Conservation (phyloP, 192 early-diverging fungal genomes). For the Coemansia sp. region DNA sequence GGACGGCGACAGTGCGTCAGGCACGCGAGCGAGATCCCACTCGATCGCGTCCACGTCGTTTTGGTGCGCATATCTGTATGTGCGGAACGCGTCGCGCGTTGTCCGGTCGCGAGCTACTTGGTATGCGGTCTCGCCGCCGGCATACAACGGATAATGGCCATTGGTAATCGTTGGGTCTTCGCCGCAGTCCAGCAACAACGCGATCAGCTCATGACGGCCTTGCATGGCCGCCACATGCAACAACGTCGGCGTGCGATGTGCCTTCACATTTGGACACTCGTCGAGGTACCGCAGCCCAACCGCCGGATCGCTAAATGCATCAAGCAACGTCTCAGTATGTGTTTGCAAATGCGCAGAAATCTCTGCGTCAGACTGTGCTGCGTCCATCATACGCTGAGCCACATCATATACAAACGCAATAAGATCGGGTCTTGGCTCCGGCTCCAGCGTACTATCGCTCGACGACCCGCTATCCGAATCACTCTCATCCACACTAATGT, state of each 20-base stretch:
- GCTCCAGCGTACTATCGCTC: constrained; percentile 42
- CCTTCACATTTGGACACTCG: constrained; percentile 34
- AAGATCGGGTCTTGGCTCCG: constrained; percentile 39
- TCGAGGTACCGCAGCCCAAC: constrained; percentile 52
- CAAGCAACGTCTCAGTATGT: constrained; percentile 58
- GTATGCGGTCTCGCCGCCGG: constrained; percentile 33
- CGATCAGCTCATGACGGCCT: constrained; percentile 61
- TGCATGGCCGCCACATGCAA: constrained; percentile 73
- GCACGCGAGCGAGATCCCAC: constrained; percentile 37
- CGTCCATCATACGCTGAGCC: constrained; percentile 36
- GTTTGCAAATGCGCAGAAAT: constrained; percentile 55
- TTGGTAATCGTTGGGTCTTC: constrained; percentile 71
- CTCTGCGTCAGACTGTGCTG: constrained; percentile 46
- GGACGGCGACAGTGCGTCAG: constrained; percentile 21
- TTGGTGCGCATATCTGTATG: constrained; percentile 32
- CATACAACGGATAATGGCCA: constrained; percentile 28
- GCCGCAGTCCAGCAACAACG: constrained; percentile 62
- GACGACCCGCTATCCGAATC: not conserved
- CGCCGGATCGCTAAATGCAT: constrained; percentile 55
- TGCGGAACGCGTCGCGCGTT: constrained; percentile 27
- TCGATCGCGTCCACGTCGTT: constrained; percentile 32
- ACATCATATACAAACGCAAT: constrained; percentile 29
- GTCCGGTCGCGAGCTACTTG: constrained; percentile 27
- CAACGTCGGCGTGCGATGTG: constrained; percentile 57
- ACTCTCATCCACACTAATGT: not conserved